Evolutionary conservation across 371 early-diverging fungal species (phyloP).

Genomic region (Thermomucor indicae-seudaticae): DNA sequence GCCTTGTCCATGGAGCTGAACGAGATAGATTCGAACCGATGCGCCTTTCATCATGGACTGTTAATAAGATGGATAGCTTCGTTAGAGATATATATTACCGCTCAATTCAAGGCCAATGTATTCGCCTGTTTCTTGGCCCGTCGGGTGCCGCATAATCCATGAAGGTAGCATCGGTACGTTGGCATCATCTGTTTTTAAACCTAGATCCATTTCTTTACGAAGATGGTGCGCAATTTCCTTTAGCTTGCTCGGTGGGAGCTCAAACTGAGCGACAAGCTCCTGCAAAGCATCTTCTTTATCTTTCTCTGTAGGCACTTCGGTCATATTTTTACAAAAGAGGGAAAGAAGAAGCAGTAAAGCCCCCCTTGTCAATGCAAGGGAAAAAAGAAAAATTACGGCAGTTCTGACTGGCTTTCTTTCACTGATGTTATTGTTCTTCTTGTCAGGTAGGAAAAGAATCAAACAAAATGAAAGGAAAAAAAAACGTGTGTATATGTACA

Average conservation of each 20-base stretch:
- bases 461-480: background rate
- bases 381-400: conserved; percentile 3
- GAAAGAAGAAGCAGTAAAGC: background rate
- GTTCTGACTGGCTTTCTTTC: too few relatives aligned
- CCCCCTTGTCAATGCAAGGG: too few relatives aligned
- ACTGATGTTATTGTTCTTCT: too few relatives aligned
- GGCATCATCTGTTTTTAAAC: conserved; percentile 49
- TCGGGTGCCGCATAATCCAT: conserved; percentile 54
- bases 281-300: conserved; percentile 7
- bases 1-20: conserved; percentile 72
- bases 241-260: conserved; percentile 43
- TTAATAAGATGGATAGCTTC: too few relatives aligned
- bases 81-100: too few relatives aligned
- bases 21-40: conserved; percentile 83
- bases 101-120: conserved; percentile 91
- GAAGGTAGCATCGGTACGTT: conserved; percentile 68
- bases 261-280: conserved; percentile 38
- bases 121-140: conserved; percentile 80
- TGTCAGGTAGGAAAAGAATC: too few relatives aligned
- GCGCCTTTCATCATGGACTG: conserved; percentile 35
- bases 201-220: conserved; percentile 63
- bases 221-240: conserved; percentile 54
- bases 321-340: background rate
- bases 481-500: conserved; percentile 1
- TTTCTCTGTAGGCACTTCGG: background rate